These are phyloP conservation scores for Trichoderma oligosporum DNA, from an alignment of 2,329 filamentous ascomycete species.

Conservation along the genomic window DNA sequence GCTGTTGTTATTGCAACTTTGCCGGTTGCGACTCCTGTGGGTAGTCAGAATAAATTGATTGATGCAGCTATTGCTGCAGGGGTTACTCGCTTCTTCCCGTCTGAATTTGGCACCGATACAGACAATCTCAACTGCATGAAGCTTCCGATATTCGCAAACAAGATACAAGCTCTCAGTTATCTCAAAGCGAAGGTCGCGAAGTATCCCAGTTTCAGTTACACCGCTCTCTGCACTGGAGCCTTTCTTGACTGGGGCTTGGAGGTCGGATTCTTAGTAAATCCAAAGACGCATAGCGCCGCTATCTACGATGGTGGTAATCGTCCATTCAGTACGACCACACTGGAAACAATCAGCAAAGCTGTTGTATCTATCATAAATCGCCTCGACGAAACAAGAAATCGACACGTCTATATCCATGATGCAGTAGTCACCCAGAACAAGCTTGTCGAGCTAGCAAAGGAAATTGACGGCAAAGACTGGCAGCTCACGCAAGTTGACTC, in stretches of 20 bases:
- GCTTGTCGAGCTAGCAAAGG: neutral
- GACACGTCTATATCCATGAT: conserved; percentile 2
- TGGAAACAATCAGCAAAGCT: neutral
- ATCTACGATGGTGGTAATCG: neutral
- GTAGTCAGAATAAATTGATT: neutral
- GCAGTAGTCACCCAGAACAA: neutral
- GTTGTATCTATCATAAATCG: neutral
- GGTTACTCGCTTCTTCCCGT: neutral
- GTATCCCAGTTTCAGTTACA: neutral
- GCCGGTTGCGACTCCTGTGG: neutral
- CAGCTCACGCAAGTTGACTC: neutral
- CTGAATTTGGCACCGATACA: conserved; percentile 2
- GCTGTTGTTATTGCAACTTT: neutral
- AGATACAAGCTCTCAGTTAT: neutral
- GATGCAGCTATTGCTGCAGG: conserved; percentile 1
- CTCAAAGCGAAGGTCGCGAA: neutral
- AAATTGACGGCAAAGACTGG: neutral
- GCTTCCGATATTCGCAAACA: conserved; percentile 1
- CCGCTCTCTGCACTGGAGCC: neutral
- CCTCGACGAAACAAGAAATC: neutral
- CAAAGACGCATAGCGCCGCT: neutral
- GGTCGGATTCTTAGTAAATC: neutral
- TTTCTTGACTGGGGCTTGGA: neutral
- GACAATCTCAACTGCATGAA: conserved; percentile 1
- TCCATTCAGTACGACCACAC: neutral